These are phyloP conservation scores for Ustilago hordei DNA, from an alignment of 1,284 basidiomycete species.

Conservation along the genomic window DNA sequence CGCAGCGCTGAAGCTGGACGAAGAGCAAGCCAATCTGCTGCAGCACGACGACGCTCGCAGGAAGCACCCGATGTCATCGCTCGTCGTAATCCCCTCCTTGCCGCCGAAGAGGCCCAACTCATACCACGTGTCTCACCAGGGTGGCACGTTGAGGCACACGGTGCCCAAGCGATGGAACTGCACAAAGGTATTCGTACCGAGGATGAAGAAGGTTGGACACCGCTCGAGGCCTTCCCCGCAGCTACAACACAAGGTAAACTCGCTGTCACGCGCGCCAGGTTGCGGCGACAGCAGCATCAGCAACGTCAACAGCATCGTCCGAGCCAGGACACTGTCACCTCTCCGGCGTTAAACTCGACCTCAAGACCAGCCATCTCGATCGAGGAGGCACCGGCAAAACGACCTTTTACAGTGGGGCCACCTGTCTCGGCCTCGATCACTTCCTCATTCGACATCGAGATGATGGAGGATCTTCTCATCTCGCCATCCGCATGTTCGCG, in stretches of 20 bases:
- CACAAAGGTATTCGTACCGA: slow-evolving; percentile 43
- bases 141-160: slow-evolving; percentile 55
- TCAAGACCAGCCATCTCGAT: slow-evolving; percentile 20
- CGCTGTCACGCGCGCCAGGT: slow-evolving; percentile 29
- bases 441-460: slow-evolving; percentile 14
- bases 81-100: slow-evolving; percentile 11
- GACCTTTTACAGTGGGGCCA: not conserved
- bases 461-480: slow-evolving; percentile 13
- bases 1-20: slow-evolving; percentile 32
- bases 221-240: slow-evolving; percentile 50
- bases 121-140: slow-evolving; percentile 55
- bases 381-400: not conserved
- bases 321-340: not conserved
- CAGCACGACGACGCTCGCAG: slow-evolving; percentile 27
- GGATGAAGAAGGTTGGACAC: slow-evolving; percentile 57
- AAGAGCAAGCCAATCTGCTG: slow-evolving; percentile 22
- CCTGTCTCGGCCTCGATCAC: not conserved
- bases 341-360: not conserved
- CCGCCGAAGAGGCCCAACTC: slow-evolving; percentile 14
- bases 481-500: slow-evolving; percentile 2
- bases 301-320: slow-evolving; percentile 9
- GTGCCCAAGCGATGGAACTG: slow-evolving; percentile 51
- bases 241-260: slow-evolving; percentile 35
- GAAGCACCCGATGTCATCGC: slow-evolving; percentile 14
- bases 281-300: slow-evolving; percentile 18